Conservation (phyloP, 768 basidiomycete species). For the Psilocybe tampanensis region DNA sequence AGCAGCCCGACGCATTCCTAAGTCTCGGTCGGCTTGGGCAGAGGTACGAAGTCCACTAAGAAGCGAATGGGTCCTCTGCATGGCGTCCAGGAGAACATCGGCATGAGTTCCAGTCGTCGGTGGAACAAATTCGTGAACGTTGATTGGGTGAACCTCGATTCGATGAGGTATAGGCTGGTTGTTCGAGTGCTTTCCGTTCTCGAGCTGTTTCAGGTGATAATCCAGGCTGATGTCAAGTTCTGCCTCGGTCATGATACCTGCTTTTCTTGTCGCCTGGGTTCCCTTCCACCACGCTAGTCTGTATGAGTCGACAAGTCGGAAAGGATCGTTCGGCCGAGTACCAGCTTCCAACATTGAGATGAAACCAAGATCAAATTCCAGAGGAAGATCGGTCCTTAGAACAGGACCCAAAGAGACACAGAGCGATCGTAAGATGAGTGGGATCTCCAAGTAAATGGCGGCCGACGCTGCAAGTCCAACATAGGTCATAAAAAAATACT, state of each 20-base stretch:
- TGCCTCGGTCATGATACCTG: not conserved
- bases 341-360: not conserved
- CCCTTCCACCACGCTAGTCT: not conserved
- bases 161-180: too few relatives aligned
- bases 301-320: not conserved
- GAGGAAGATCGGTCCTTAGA: not conserved
- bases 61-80: too few relatives aligned
- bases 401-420: not conserved
- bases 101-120: too few relatives aligned
- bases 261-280: not conserved
- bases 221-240: not conserved
- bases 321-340: not conserved
- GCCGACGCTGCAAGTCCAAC: not conserved
- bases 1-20: too few relatives aligned
- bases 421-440: not conserved
- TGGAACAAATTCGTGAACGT: too few relatives aligned
- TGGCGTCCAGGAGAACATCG: too few relatives aligned
- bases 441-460: not conserved
- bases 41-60: too few relatives aligned
- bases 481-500: not conserved
- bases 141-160: too few relatives aligned
- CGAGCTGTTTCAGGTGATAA: too few relatives aligned
- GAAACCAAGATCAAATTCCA: not conserved
- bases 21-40: too few relatives aligned
- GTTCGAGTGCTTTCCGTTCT: too few relatives aligned